phyloP scores from a whole-genome alignment of 345 rosid species.

The Microcos paniculata region DNA sequence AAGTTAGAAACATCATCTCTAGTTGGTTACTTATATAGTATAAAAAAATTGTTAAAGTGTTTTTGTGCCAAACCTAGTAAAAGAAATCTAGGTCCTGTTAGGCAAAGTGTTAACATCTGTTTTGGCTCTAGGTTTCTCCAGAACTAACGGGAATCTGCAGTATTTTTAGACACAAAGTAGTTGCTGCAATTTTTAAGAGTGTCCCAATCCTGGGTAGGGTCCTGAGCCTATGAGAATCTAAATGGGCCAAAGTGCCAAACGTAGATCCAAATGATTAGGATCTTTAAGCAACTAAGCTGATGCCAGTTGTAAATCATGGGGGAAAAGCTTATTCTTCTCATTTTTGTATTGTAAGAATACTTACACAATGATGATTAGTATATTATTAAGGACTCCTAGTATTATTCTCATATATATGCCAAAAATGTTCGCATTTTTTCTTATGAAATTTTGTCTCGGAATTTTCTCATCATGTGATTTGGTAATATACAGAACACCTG shows the following conservation, averaged over 20 bases:
- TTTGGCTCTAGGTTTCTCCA: background rate
- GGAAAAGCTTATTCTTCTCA: background rate
- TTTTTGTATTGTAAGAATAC: background rate
- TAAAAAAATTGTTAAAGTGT: background rate
- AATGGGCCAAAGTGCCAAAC: background rate
- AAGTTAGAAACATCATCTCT: background rate
- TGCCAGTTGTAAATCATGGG: conserved; percentile 2
- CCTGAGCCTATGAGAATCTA: background rate
- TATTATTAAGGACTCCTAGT: background rate
- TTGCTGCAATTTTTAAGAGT: background rate
- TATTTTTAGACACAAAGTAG: background rate
- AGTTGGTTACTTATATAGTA: background rate
- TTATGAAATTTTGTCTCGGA: background rate
- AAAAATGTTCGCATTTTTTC: background rate
- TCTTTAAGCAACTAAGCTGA: background rate
- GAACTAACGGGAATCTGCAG: background rate
- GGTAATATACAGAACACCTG: background rate
- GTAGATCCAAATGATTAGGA: background rate
- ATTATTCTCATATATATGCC: background rate
- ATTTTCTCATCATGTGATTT: background rate
- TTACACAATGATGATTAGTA: too few species aligned
- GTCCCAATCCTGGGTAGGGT: background rate
- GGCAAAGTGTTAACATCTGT: conserved; percentile 3
- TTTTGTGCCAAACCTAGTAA: background rate
- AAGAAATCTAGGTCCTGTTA: background rate